Conservation (phyloP, 2,329 filamentous ascomycete genomes). For the Paecilomyces formosus region DNA sequence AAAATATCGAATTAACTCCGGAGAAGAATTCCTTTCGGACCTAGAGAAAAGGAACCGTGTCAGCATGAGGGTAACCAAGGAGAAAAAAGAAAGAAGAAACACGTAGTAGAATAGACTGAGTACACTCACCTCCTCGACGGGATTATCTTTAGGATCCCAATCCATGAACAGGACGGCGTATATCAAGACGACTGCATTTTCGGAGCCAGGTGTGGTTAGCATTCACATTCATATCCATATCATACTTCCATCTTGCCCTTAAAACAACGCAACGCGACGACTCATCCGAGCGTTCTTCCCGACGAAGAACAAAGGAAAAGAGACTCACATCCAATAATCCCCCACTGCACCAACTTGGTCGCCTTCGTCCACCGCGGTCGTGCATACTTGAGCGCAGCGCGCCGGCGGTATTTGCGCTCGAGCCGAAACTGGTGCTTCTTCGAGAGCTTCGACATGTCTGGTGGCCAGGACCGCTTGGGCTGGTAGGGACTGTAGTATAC, state of each 20-base stretch:
- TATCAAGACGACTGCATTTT: constrained; percentile 28
- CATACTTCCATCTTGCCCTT: neutral
- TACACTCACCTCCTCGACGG: constrained; percentile 32
- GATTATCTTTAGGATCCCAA: constrained; percentile 34
- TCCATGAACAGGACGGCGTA: constrained; percentile 40
- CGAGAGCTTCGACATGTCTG: constrained; percentile 55
- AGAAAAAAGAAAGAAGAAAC: neutral
- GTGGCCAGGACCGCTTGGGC: constrained; percentile 57
- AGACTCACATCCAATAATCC: constrained; percentile 42
- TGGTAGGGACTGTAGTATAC: constrained; percentile 50
- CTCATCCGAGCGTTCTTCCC: neutral
- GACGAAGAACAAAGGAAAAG: constrained; percentile 8
- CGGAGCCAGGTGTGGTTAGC: constrained; percentile 5
- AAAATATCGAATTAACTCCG: constrained; percentile 23
- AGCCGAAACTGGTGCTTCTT: constrained; percentile 62
- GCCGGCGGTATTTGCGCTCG: constrained; percentile 57
- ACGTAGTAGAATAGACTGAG: too few species aligned
- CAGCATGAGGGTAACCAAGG: neutral
- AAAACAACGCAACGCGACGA: neutral
- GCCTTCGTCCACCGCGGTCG: constrained; percentile 52
- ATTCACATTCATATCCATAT: neutral
- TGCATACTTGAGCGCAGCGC: constrained; percentile 54
- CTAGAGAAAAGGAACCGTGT: constrained; percentile 12
- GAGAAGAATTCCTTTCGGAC: constrained; percentile 27
- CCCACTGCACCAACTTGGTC: constrained; percentile 52